Evolutionary conservation across 768 basidiomycete species (phyloP), one percentile per base, ranked within the genome.

Genomic region (Russula abietina): DNA sequence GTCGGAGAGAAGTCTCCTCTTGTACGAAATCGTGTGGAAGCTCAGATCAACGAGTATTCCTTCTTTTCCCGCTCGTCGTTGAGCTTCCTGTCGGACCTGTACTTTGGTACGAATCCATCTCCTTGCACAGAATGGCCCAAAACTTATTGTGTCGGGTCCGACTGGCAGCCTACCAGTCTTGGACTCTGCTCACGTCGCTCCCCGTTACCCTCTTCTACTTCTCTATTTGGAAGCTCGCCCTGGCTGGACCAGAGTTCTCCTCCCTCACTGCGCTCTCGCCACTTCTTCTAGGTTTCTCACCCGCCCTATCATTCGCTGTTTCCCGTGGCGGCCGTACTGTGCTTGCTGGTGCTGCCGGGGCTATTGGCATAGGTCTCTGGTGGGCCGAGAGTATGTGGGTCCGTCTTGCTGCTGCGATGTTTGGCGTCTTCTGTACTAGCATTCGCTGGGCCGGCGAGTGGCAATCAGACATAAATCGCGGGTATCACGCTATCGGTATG

Each of bases 151-250:
- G 30, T 53, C 32, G 17, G 50, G 45, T 59, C 63, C 16, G 2
- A 33, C 28, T 57, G 55, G 12, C 60, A 91, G 89, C 88, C 4
- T 91, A 86, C 70, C 76, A 88, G 19, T 91, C 87, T 73, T 92
- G 89, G 89, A 89, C 91, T 1, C 79, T 90, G 53, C 84, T 89
- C 71, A 94, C 93, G 1, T 80, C 84, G 3, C 82, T 93, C 22
- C 81, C 87, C 7, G 86, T 88, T 1, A 85, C 89, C 4, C 77
- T 95, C 4, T 95, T 95, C 76, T 95, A 94, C 74, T 95, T 92
- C 75, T 93, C 90, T 28, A 84, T 96, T 22, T 94, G 93, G 93
- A 82, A 91, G 70, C 84, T 94, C 19, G 91, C 88, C 30, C 79
- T 95, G 33, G 84, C 89, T 12, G 93, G 93, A 5, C 83, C 87